Evolutionary conservation across 345 rosid genomes (phyloP), one percentile per base, ranked within the genome.

Genomic region (Carallia pectinifolia): DNA sequence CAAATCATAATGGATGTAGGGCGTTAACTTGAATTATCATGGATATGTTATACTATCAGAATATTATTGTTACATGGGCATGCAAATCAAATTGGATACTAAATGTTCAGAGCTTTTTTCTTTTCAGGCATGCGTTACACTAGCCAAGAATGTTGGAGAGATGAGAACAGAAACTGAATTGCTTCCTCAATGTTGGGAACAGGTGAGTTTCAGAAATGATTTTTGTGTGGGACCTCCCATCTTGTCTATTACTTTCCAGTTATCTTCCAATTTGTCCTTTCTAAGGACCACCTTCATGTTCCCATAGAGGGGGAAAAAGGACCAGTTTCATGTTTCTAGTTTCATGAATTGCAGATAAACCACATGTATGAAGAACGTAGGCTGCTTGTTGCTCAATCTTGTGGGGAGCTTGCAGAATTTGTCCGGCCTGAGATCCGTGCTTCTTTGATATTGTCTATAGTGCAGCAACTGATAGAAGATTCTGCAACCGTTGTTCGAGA

Each of bases 101-200:
- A 36, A 74, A 60, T 65, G 40, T 81, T 53, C 71, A 74, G 60
- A n/a, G 4, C 17, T 44, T 34, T 39, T 67, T 66, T 23, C 23
- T 66, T 81, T 74, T 74, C 87, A 91, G 98, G 98, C 98, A 69
- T 94, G 96, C 72, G 95, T 94, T 80, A 87, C 68, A 79, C 96
- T 94, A 65, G 90, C 98, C 44, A 89, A 81, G 85, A 94, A 89
- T 87, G 98, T 94, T 62, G 98, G 98, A 63, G 89, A 94, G 80
- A 91, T 91, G 97, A 87, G 97, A 81, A 94, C 98, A 66, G 98
- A 94, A 82, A 90, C 92, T 52, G 98, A 91, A 68, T 85, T 94
- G 76, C 98, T 94, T 75, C 98, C 96, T 37, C 96, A 94, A 83
- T 94, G 97, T 74, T 94, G 97, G 98, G 98, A 94, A 84, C 97